Base-by-base conservation (phyloP, 163 green algal species). In the Chlorella variabilis region DNA sequence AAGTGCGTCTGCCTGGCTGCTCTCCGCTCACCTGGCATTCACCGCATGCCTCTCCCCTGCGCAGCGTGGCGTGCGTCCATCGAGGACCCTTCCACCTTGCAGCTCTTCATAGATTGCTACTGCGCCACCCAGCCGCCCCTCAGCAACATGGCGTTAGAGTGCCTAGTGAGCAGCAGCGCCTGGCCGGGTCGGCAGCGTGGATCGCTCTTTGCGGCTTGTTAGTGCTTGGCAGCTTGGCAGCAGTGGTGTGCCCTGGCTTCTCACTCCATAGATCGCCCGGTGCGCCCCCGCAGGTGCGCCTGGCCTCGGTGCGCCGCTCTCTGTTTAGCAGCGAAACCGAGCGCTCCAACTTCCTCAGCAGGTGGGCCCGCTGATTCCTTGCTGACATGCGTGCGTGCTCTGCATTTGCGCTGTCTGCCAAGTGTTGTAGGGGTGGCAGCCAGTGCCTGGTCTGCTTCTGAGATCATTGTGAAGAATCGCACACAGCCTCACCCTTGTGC, bases 81-180 rank as follows among this genome's bases (percentile, higher is more conserved):
- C 27, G 97, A 99, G 87, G 92, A 98, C 45, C 78, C 92, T 17
- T 93, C 89, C 29, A 93, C 89, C 11, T 49, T 92, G 68, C 80
- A 94, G 87, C 91, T 98, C n/a, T 97, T 98, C 83, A 90, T 98
- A 48, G 94, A 98, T 73, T 94, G 94, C 85, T 99, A 99, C 85
- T 83, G 86, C 63, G 90, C 88, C 9, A 88, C 88, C 25, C 58
- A 88, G 49, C 94, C 96, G 36, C 96, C 96, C 5, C 88, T 98
- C 42, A 96, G 89, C 42, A 95, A 89, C 81, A 88, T 87, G 39
- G 89, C 94, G 8, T 90, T 99, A 13, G 97, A 99, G 84, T 98
- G 96, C 90, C 85, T 99, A 84, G 97, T 99, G 78, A 51, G 90
- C 18, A n/a, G 54, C 54, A 62, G 54, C 20, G 23, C 18, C n/a